These are phyloP conservation scores for Echium plantagineum DNA, from an alignment of 257 asterid species.

Conservation along the genomic window DNA sequence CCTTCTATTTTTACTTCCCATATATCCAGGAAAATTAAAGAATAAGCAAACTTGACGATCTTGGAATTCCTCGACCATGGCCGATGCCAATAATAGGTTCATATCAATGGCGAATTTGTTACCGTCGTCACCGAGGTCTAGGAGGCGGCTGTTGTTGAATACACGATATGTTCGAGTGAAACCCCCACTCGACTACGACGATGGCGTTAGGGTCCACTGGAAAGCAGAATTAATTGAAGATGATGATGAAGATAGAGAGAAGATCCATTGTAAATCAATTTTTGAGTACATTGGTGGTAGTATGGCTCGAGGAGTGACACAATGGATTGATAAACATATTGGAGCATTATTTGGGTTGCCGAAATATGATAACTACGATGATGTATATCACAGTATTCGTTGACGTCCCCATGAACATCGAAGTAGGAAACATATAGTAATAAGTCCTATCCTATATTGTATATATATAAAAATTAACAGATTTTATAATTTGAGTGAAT, in stretches of 20 bases:
- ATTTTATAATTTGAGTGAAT: too few relatives aligned
- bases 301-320: not conserved
- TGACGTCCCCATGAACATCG: too few relatives aligned
- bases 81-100: too few relatives aligned
- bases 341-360: slow-evolving; percentile 1
- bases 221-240: not conserved
- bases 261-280: not conserved
- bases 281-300: not conserved
- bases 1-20: too few relatives aligned
- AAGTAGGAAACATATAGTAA: too few relatives aligned
- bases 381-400: not conserved
- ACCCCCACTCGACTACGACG: not conserved
- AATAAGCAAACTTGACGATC: too few relatives aligned
- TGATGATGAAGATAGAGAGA: not conserved
- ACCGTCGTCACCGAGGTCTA: not conserved
- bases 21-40: too few relatives aligned
- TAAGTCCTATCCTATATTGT: too few relatives aligned
- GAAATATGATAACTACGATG: not conserved
- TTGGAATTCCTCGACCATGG: too few relatives aligned
- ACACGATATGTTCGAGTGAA: not conserved
- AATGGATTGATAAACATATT: not conserved
- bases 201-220: not conserved
- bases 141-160: not conserved
- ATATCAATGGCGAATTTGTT: not conserved
- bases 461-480: too few relatives aligned